Evolutionary conservation across 2,329 filamentous ascomycete genomes (phyloP), one percentile per base, ranked within the genome.

Genomic region (Cladosporium sp.): DNA sequence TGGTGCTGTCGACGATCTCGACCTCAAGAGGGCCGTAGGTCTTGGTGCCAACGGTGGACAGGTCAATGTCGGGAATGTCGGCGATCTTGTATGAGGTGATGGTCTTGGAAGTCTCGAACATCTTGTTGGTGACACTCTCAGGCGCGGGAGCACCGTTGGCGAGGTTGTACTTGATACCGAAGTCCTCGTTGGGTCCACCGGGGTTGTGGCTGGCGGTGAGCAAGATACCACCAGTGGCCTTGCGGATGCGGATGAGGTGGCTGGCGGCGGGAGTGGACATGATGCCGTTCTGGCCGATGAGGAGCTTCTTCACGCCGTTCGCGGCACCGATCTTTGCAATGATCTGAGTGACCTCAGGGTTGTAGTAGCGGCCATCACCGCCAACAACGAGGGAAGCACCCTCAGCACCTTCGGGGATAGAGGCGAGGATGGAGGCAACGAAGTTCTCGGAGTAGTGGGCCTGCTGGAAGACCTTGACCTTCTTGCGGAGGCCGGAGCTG

Each of bases 101-200:
- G 64, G 83, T 86, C 83, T 97, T 97, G 68, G 93, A 93, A 62
- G 87, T 86, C 69, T 93, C 90, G 80, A 85, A 97, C 75, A 99
- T 97, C 81, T 96, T 96, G 86, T 99, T 95, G 67, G 94, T 99
- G 66, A 99, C 90, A 57, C 89, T 88, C 77, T 99, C 94, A 60
- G 94, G 94, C 59, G 94, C 94, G 43, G 94, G 94, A 59, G 92
- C 94, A 69, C 94, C 94, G 72, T 99, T 97, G 75, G 91, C 82
- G 60, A 99, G 83, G 83, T 99, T 99, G 85, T 99, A 99, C 82
- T 99, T 99, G 87, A 99, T 99, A 69, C 94, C 94, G 70, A 99
- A 99, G 78, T 99, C 94, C 74, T 94, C 89, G 68, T 85, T 88
- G 63, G 94, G 94, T 93, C 93, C 94, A 76, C 94, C 94, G 61